Percentiles rank a stretch among this genome's conserved stretches.
Conservation (phyloP, 2,329 filamentous ascomycete genomes). For the Calycina herbarum region DNA sequence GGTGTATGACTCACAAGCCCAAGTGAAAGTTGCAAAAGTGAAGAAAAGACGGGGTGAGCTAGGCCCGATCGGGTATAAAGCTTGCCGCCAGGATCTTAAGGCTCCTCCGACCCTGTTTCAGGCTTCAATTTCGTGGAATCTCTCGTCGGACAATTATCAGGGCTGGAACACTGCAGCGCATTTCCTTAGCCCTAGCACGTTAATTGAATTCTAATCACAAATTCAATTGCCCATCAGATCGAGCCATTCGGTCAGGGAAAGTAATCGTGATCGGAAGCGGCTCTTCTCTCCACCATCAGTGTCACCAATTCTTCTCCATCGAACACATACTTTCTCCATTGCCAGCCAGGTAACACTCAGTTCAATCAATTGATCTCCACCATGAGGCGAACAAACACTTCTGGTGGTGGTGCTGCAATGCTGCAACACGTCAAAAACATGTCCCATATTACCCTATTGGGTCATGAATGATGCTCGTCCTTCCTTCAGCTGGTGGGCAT, state of each 20-base stretch:
- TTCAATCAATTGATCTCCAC: not conserved
- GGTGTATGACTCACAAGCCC: constrained; percentile 10
- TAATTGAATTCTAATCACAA: not conserved
- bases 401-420: not conserved
- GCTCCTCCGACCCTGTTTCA: not conserved
- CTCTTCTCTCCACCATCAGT: constrained; percentile 4
- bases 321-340: not conserved
- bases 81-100: not conserved
- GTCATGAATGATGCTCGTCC: not conserved
- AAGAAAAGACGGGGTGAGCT: not conserved
- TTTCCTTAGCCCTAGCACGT: not conserved
- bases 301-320: not conserved
- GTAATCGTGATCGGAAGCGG: not conserved
- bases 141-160: no score
- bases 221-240: not conserved
- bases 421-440: not conserved
- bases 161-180: not conserved
- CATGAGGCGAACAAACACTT: constrained; percentile 4
- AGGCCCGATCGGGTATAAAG: not conserved
- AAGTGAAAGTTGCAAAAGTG: not conserved
- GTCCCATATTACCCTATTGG: not conserved
- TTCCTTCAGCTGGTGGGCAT: not conserved
- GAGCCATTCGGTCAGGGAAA: not conserved
- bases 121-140: not conserved
- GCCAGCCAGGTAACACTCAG: not conserved